Conservation (phyloP, 2,329 filamentous ascomycete genomes). For the Curvularia spicifera region DNA sequence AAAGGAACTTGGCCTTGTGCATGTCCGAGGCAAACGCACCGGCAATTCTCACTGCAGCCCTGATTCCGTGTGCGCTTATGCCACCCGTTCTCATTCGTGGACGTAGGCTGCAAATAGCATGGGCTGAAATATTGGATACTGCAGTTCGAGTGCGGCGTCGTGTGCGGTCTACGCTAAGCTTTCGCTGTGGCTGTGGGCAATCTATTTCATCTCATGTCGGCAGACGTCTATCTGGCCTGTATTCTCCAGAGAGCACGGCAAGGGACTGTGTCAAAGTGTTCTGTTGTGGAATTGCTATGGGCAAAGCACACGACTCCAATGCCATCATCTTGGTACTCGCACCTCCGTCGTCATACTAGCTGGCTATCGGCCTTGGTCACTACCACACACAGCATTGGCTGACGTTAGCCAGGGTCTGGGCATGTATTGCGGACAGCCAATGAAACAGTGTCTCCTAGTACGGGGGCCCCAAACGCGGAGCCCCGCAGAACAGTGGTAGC, state of each 20-base stretch:
- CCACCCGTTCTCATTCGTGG: conserved; percentile 4
- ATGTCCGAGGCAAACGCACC: conserved; percentile 21
- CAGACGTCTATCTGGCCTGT: not conserved
- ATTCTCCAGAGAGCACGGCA: not conserved
- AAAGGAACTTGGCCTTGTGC: conserved; percentile 8
- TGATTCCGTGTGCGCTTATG: conserved; percentile 7
- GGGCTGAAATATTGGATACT: not conserved
- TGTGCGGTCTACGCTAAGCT: conserved; percentile 15
- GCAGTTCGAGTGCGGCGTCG: not conserved
- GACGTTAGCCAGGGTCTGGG: conserved; percentile 14
- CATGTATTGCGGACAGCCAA: not conserved
- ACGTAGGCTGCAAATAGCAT: conserved; percentile 1
- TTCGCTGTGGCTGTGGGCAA: conserved; percentile 11
- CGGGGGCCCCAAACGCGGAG: not conserved
- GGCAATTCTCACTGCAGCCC: conserved; percentile 20
- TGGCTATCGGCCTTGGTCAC: not conserved
- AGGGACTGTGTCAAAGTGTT: no score
- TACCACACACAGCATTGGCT: conserved; percentile 15
- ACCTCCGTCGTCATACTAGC: conserved; percentile 19
- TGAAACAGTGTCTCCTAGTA: not conserved
- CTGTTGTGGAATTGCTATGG: not conserved
- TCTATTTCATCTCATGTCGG: not conserved
- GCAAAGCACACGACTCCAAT: conserved; percentile 1
- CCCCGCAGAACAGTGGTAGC: conserved; percentile 2
- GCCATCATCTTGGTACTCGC: conserved; percentile 1